Conservation (phyloP, 164 flowering plant genomes). For the Umbellularia californica region DNA sequence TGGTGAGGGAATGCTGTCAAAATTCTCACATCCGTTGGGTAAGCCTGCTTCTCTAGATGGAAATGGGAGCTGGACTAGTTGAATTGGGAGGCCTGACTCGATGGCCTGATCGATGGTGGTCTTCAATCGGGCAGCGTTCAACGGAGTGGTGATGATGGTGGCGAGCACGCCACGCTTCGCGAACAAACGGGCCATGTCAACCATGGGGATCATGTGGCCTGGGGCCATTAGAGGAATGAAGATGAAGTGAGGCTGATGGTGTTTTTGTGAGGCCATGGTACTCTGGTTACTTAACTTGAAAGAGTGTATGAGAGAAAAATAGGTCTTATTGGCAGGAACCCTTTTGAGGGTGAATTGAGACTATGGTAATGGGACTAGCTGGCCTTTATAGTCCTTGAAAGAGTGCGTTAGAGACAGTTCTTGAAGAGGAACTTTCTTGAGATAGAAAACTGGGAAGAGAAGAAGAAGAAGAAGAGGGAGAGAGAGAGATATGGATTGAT, state of each 20-base stretch:
- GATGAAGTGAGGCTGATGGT: slow-evolving; percentile 17
- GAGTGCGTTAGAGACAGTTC: too few species aligned
- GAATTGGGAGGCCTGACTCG: slow-evolving; percentile 15
- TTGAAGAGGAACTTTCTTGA: too few species aligned
- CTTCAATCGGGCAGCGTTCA: slow-evolving; percentile 28
- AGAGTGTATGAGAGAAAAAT: too few species aligned
- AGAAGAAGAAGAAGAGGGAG: too few species aligned
- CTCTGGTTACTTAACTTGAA: neutral
- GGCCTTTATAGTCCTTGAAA: too few species aligned
- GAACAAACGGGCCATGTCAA: slow-evolving; percentile 51
- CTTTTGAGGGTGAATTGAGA: too few species aligned
- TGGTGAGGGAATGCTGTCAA: neutral
- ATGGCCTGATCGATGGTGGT: slow-evolving; percentile 2
- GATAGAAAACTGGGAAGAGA: too few species aligned
- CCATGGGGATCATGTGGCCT: slow-evolving; percentile 37
- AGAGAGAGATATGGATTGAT: too few species aligned
- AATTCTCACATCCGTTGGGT: slow-evolving; percentile 35
- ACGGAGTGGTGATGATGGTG: slow-evolving; percentile 50
- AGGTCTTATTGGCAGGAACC: too few species aligned
- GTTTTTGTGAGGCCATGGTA: slow-evolving; percentile 9
- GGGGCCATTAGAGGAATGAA: slow-evolving; percentile 27
- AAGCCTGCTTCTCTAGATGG: slow-evolving; percentile 31
- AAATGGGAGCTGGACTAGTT: slow-evolving; percentile 15
- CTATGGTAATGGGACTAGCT: too few species aligned
- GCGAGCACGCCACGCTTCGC: slow-evolving; percentile 29